A percentile compares a stretch with the other conserved stretches of the same genome.
Evolutionary conservation across 1,284 basidiomycete species (phyloP).

Genomic region (Sanghuangporus baumii): DNA sequence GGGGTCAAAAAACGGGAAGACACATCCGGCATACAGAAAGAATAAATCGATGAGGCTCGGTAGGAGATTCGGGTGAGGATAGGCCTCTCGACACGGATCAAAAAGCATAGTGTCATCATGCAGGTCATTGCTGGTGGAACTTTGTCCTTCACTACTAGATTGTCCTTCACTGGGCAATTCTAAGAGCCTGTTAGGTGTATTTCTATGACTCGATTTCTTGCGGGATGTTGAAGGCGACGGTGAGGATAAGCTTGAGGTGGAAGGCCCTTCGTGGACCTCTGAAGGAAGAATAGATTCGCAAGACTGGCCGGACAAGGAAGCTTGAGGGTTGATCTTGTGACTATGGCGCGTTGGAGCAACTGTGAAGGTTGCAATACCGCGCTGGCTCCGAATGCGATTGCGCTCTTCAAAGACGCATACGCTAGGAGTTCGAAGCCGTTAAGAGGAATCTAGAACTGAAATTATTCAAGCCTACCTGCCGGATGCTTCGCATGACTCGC

Average conservation of each 20-base stretch:
- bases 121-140: background rate
- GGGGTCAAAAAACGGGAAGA: slow-evolving; percentile 11
- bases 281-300: background rate
- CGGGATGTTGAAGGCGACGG: background rate
- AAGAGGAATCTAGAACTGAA: background rate
- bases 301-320: background rate
- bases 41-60: slow-evolving; percentile 10
- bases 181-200: background rate
- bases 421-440: background rate
- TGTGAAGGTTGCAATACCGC: slow-evolving; percentile 15
- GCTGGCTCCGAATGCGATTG: slow-evolving; percentile 8
- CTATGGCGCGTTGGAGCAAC: background rate
- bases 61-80: slow-evolving; percentile 7
- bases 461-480: background rate
- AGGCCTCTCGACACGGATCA: slow-evolving; percentile 5
- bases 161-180: background rate
- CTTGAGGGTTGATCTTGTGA: background rate
- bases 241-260: background rate
- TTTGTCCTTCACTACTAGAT: background rate
- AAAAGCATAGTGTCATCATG: background rate
- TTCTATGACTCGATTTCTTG: background rate
- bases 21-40: slow-evolving; percentile 3
- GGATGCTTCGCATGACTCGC: slow-evolving; percentile 9
- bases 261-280: background rate
- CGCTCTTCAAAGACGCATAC: slow-evolving; percentile 10